phyloP scores from a whole-genome alignment of 2,329 filamentous ascomycete genomes.

The Exophiala oligosperma region DNA sequence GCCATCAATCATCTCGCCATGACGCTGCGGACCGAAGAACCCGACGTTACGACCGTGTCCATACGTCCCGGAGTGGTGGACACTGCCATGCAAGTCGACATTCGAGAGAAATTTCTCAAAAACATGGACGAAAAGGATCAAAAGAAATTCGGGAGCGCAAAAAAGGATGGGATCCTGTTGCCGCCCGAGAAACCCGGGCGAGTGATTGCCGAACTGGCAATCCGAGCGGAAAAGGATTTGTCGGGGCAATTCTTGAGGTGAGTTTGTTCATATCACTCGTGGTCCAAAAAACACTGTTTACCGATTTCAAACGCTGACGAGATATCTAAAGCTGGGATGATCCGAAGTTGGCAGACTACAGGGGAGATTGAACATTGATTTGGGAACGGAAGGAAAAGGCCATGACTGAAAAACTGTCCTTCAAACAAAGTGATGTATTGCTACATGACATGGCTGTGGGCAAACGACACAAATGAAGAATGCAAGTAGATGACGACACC shows the following conservation, averaged over 20 bases:
- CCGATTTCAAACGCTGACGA: neutral
- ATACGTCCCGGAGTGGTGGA: constrained; percentile 80
- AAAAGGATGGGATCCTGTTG: constrained; percentile 70
- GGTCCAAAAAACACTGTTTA: neutral
- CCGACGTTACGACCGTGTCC: constrained; percentile 69
- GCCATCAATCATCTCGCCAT: constrained; percentile 76
- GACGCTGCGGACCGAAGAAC: constrained; percentile 75
- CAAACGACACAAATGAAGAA: neutral
- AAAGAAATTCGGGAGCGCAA: constrained; percentile 66
- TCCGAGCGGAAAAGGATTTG: constrained; percentile 64
- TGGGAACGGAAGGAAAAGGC: no score
- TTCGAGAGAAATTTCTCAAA: constrained; percentile 69
- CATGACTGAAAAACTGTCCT: no score
- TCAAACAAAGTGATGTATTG: no score
- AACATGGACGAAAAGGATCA: constrained; percentile 60
- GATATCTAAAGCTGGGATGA: constrained; percentile 28
- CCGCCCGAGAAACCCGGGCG: constrained; percentile 80
- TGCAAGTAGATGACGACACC: constrained; percentile 9
- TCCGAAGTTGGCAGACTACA: constrained; percentile 24
- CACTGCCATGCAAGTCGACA: constrained; percentile 84
- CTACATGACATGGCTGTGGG: no score
- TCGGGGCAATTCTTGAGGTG: constrained; percentile 69
- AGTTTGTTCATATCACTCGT: neutral
- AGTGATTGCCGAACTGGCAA: constrained; percentile 78
- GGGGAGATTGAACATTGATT: constrained; percentile 8